Base-by-base conservation (phyloP, 306 rosid genomes). In the Trifolium pratense region DNA sequence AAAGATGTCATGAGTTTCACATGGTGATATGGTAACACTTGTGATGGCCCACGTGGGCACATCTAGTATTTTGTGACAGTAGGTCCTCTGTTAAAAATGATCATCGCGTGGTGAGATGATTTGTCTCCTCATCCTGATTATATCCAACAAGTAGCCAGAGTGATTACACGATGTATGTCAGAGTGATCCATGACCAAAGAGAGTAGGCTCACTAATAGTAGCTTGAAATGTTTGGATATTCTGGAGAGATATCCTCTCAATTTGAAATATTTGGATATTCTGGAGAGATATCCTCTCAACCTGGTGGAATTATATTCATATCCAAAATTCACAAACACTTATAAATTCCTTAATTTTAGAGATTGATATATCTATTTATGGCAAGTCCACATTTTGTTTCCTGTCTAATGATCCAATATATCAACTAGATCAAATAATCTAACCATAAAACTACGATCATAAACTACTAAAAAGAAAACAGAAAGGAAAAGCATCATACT, bases 401-500 rank as follows among this genome's bases (percentile, higher is more conserved):
- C 37, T 23, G 12, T 66, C 53, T 23, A 66, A 23, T 43, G 21
- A 23, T 65, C 21, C n/a, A 66, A 40, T 13, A 13, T 66, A 66
- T 12, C 21, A 40, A 42, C 55, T 18, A 66, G 40, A 57, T 39
- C 40, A 40, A 71, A 71, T 42, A 17, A 58, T 6, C 31, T 29
- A 55, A 70, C 8, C 73, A 16, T 26, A 36, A 65, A 67, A 46
- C 13, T 49, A 66, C 14, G 45, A 67, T 1, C 23, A 53, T 20
- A 75, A 40, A 57, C 64, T 69, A 37, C 15, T 36, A 66, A 26
- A 17, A 17, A 63, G 17, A 68, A 63, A 48, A 46, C 61, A 36
- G 65, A 61, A 70, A 57, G 75, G 42, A 70, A 7, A 64, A 77
- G 79, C 9, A 72, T 15, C 83, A 71, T 95, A 95, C 99, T 13